Conservation (phyloP, 2,329 filamentous ascomycete species). For the Ophiostoma himal-ulmi region DNA sequence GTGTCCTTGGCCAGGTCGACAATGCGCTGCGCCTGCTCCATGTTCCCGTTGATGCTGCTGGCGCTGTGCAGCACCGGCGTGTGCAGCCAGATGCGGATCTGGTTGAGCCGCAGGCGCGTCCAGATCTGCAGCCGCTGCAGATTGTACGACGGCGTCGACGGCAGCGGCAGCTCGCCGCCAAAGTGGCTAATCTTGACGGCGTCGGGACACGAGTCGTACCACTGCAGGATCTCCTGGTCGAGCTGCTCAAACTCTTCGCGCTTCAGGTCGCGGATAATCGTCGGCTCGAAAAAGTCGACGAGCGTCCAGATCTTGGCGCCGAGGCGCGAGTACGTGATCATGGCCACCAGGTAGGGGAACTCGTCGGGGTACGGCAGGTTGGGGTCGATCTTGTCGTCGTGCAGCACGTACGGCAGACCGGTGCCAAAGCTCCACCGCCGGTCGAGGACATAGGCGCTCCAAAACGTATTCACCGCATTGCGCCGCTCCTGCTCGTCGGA, state of each 20-base stretch:
- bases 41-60: slow-evolving; percentile 72
- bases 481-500: slow-evolving; percentile 31
- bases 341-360: slow-evolving; percentile 68
- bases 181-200: slow-evolving; percentile 56
- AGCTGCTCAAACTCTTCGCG: slow-evolving; percentile 72
- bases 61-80: slow-evolving; percentile 81
- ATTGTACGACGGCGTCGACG: slow-evolving; percentile 54
- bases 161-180: slow-evolving; percentile 47
- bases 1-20: slow-evolving; percentile 73
- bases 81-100: slow-evolving; percentile 56
- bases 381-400: slow-evolving; percentile 46
- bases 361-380: slow-evolving; percentile 54
- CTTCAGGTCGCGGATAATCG: slow-evolving; percentile 57
- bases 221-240: slow-evolving; percentile 77
- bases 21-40: slow-evolving; percentile 64
- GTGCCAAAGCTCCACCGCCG: slow-evolving; percentile 49
- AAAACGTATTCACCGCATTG: slow-evolving; percentile 40
- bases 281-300: slow-evolving; percentile 61
- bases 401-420: slow-evolving; percentile 43
- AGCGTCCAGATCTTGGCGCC: slow-evolving; percentile 83
- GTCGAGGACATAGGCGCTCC: slow-evolving; percentile 48
- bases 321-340: slow-evolving; percentile 79
- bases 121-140: slow-evolving; percentile 71
- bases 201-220: slow-evolving; percentile 71
- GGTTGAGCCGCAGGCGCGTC: slow-evolving; percentile 80